Percentiles rank a stretch among this genome's conserved stretches.
These are phyloP conservation scores for Aspergillus piperis DNA, from an alignment of 2,329 filamentous ascomycete species.

Conservation along the genomic window DNA sequence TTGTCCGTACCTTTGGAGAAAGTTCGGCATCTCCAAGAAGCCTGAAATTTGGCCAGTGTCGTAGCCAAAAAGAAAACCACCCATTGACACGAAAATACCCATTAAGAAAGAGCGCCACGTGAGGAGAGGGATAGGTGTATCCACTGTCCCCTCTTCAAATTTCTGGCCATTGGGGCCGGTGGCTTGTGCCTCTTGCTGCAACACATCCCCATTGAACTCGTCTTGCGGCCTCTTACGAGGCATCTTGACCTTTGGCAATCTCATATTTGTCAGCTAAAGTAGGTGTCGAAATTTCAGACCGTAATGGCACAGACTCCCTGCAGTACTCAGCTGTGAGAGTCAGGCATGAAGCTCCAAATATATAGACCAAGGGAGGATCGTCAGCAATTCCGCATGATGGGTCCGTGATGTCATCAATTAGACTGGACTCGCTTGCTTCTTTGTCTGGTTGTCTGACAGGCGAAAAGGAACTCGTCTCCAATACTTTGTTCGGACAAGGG, in stretches of 20 bases:
- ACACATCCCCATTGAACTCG: not conserved
- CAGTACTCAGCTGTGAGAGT: not conserved
- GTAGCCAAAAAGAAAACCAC: constrained; percentile 16
- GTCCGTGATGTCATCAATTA: constrained; percentile 1
- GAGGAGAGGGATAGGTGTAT: constrained; percentile 35
- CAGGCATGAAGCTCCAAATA: not conserved
- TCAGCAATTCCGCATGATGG: not conserved
- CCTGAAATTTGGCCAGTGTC: constrained; percentile 29
- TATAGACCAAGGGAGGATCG: not conserved
- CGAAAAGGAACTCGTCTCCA: not conserved
- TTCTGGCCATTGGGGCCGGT: not conserved
- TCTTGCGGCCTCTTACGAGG: not conserved
- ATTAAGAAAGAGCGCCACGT: constrained; percentile 39
- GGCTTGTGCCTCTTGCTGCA: not conserved
- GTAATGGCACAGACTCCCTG: not conserved
- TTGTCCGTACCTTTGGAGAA: constrained; percentile 42
- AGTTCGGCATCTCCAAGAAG: constrained; percentile 46
- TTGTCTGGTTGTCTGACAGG: not conserved
- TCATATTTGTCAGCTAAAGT: not conserved
- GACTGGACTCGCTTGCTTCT: not conserved
- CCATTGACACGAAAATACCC: constrained; percentile 13
- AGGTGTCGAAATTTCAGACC: not conserved
- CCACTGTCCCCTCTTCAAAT: constrained; percentile 13
- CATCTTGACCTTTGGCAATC: not conserved
- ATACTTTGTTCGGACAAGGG: not conserved